phyloP scores from a whole-genome alignment of 176 grass and related monocot genomes.

The Aegilops longissima region DNA sequence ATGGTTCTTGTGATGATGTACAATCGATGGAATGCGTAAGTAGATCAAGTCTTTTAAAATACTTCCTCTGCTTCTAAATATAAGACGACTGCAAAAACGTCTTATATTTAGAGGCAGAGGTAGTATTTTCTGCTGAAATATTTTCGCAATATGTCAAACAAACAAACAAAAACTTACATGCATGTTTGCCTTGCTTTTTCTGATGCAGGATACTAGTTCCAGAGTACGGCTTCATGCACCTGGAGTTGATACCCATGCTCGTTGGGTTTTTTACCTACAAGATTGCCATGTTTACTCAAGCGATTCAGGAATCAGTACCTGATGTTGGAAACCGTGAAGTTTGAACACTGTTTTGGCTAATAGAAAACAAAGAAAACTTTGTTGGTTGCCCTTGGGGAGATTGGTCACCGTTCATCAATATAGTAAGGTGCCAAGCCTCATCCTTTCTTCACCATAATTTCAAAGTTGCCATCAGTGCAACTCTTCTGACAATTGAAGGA shows the following conservation, averaged over 20 bases:
- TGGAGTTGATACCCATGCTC: constrained; percentile 95
- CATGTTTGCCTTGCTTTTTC: neutral
- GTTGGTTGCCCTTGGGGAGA: neutral
- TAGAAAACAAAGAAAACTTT: constrained; percentile 16
- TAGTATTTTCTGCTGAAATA: neutral
- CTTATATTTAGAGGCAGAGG: no score
- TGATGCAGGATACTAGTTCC: constrained; percentile 86
- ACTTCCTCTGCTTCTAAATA: no score
- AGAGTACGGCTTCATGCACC: constrained; percentile 78
- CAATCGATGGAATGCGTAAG: constrained; percentile 95
- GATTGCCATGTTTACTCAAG: constrained; percentile 75
- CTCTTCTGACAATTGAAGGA: constrained; percentile 12
- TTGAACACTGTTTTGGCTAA: constrained; percentile 40
- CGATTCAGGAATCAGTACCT: constrained; percentile 65
- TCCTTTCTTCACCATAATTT: constrained; percentile 27
- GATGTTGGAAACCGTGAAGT: constrained; percentile 43
- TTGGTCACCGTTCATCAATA: constrained; percentile 18
- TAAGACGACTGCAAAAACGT: no score
- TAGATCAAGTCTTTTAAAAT: neutral
- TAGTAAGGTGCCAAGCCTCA: constrained; percentile 27
- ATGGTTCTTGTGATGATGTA: constrained; percentile 81
- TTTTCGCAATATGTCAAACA: neutral
- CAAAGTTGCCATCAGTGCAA: neutral
- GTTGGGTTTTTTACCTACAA: constrained; percentile 97
- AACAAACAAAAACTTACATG: neutral